phyloP scores from a whole-genome alignment of 2,329 filamentous ascomycete species.

The Penicillium aurantiogriseum region DNA sequence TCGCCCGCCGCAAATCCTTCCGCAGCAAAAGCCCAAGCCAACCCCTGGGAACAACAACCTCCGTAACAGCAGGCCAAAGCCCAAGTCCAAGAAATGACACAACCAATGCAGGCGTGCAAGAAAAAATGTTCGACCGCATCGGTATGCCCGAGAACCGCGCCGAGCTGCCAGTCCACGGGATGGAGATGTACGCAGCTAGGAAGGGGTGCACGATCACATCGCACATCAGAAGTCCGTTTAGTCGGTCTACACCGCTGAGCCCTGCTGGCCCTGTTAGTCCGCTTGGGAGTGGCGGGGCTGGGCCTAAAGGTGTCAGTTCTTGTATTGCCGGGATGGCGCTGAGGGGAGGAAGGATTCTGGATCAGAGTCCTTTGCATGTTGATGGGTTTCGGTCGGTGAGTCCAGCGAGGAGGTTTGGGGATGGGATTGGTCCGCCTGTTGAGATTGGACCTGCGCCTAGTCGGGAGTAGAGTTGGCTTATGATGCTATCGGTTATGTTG shows the following conservation, averaged over 20 bases:
- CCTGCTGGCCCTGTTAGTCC: not conserved
- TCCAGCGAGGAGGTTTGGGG: constrained; percentile 1
- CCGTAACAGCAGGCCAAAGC: constrained; percentile 2
- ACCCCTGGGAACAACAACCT: constrained; percentile 5
- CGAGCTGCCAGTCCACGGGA: constrained; percentile 18
- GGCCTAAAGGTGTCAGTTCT: not conserved
- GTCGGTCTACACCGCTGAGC: not conserved
- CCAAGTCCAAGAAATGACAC: not conserved
- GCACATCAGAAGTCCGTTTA: not conserved
- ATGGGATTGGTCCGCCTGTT: not conserved
- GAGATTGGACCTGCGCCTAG: constrained; percentile 3
- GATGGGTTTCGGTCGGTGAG: not conserved
- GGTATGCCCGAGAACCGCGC: constrained; percentile 5
- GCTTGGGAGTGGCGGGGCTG: not conserved
- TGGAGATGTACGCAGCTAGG: not conserved
- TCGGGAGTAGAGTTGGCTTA: not conserved
- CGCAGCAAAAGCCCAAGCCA: constrained; percentile 10
- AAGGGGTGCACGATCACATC: not conserved
- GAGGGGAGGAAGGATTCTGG: not conserved
- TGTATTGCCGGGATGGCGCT: not conserved
- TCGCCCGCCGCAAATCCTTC: constrained; percentile 34
- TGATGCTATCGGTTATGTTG: not conserved
- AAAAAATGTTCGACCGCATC: constrained; percentile 29
- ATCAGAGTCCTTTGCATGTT: not conserved
- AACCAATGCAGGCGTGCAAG: constrained; percentile 15